Evolutionary conservation across 306 rosid genomes (phyloP).

Genomic region (Hylodesmum podocarpum): DNA sequence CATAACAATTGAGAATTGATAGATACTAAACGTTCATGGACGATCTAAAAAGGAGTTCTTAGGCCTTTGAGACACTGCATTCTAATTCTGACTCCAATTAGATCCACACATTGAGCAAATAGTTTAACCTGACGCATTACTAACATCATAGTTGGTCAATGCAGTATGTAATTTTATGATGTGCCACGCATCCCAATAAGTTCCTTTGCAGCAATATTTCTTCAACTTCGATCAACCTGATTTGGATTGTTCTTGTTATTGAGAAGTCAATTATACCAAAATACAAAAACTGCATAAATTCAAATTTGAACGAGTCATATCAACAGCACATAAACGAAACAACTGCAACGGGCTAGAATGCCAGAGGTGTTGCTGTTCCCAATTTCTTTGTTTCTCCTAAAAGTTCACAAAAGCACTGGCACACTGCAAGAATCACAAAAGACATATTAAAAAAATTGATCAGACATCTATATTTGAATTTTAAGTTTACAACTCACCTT

Average conservation of each 20-base stretch:
- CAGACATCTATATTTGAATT: background rate
- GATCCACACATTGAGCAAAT: background rate
- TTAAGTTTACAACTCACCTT: background rate
- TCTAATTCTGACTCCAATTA: background rate
- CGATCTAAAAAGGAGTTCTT: background rate
- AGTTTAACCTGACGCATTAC: background rate
- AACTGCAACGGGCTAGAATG: background rate
- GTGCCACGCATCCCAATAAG: background rate
- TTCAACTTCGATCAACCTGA: background rate
- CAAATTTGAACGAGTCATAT: background rate
- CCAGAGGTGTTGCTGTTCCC: background rate
- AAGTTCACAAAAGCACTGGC: background rate
- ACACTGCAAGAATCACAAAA: background rate
- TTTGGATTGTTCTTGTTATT: background rate
- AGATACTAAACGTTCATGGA: background rate
- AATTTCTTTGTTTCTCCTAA: background rate
- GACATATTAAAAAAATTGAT: background rate
- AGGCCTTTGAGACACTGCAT: background rate
- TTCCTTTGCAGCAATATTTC: background rate
- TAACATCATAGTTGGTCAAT: background rate
- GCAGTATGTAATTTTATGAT: background rate
- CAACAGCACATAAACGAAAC: background rate
- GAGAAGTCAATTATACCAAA: background rate
- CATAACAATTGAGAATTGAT: too few relatives aligned
- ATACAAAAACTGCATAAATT: background rate